Base-by-base conservation (phyloP, 306 rosid species). In the Rubus parviflorus region DNA sequence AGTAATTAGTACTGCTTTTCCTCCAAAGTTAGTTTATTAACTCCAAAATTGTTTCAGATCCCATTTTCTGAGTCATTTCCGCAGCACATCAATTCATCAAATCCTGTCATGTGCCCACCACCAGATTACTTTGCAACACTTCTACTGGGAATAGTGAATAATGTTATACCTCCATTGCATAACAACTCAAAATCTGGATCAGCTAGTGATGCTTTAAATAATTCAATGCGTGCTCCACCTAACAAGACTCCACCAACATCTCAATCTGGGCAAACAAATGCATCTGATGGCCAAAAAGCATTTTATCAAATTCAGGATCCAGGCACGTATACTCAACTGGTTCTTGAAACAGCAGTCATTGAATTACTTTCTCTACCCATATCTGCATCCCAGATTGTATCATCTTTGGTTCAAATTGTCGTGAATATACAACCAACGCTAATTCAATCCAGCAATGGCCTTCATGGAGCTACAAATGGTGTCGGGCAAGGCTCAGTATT, bases 301-400 rank as follows among this genome's bases (percentile, higher is more conserved):
- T 95, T 92, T 82, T 89, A 89, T 85, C 97, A 92, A 86, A 89
- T 95, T 88, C 99, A 95, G 89, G 99, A 95, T 91, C 99, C 99
- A 63, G 99, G 99, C 79, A 88, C 99, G 48, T 89, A 90, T 76
- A 92, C 99, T 67, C 97, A 90, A 77, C 91, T 95, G 73, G 97
- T 92, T 80, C 96, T 95, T 75, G 99, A 92, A 89, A 95, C 99
- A 47, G 93, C 99, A 49, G 97, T 95, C 64, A 75, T 95, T 79
- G 99, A 95, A 85, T 85, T 92, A 73, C 97, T 95, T 73, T 95
- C 97, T 77, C 99, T 95, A 74, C 97, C 99, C 0, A 97, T 95
- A 53, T 75, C 97, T 68, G 92, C 94, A 61, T 81, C 86, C 80
- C 96, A 95, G 85, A 90, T 95, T 76, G 96, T 95, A 68, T 90